Evolutionary conservation across 2,329 filamentous ascomycete genomes (phyloP).

Genomic region (Mariannaea sp.): DNA sequence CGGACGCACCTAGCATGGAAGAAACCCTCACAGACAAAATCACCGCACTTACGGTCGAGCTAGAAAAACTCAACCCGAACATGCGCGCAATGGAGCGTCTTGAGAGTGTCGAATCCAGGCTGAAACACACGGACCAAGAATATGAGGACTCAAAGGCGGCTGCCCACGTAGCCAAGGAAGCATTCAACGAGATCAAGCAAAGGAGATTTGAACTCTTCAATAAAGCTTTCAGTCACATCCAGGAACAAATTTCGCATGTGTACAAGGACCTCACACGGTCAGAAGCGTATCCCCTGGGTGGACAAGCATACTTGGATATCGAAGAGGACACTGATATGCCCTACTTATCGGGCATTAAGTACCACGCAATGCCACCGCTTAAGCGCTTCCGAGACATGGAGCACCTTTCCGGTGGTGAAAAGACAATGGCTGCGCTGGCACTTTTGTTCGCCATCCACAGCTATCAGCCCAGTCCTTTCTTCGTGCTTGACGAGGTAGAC

Average conservation of each 20-base stretch:
- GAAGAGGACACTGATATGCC: conserved; percentile 94
- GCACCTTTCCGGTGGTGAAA: conserved; percentile 94
- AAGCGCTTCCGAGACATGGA: conserved; percentile 99
- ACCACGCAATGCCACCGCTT: conserved; percentile 97
- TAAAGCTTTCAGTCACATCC: conserved; percentile 93
- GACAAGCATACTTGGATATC: conserved; percentile 85
- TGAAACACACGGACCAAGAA: conserved; percentile 84
- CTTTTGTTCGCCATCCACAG: conserved; percentile 95
- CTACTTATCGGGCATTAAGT: conserved; percentile 94
- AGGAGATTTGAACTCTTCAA: conserved; percentile 90
- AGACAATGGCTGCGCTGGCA: conserved; percentile 98
- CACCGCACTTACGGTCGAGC: conserved; percentile 70
- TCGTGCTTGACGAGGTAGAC: conserved; percentile 97
- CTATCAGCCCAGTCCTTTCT: conserved; percentile 95
- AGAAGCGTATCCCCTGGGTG: conserved; percentile 89
- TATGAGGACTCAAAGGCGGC: conserved; percentile 82
- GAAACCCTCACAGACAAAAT: conserved; percentile 80
- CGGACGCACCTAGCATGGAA: conserved; percentile 72
- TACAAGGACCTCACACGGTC: conserved; percentile 95
- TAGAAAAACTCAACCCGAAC: conserved; percentile 95
- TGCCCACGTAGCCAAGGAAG: conserved; percentile 76
- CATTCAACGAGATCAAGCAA: conserved; percentile 81
- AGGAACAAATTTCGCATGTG: conserved; percentile 89
- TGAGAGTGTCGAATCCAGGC: conserved; percentile 80
- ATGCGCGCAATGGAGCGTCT: conserved; percentile 94